Evolutionary conservation across 441 rosid species (phyloP), one percentile per base, ranked within the genome.

Genomic region (Geranium incanum): DNA sequence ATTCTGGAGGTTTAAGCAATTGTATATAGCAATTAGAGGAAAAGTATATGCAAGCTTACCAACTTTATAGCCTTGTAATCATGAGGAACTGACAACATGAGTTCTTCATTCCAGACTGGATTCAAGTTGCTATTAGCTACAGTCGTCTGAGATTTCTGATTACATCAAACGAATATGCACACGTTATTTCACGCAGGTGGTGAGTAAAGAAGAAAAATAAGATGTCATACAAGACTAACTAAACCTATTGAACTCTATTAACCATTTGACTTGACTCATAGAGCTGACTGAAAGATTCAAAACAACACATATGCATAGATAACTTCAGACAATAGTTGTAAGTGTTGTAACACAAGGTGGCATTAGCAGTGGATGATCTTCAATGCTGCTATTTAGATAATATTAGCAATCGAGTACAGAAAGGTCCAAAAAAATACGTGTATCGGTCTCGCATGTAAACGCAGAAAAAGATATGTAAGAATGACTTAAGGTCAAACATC

Each of bases 21-120:
- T 13, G 59, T n/a, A 50, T 13, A 50, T 39, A 7, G 6, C 13
- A 28, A 28, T n/a, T n/a, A 50, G 18, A 50, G 59, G 59, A 50
- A 50, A 23, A 39, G 50, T 67, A 8, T 18, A 70, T 62, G 13
- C 39, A 68, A 9, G 50, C 82, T 78, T 83, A 92, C 99, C 93
- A 95, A 71, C 80, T 95, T 95, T 62, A 92, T 81, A 62, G 90
- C 81, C 62, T 97, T 92, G 62, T 72, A 92, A 50, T 86, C 72
- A 55, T 84, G 85, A 60, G 97, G 99, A 79, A 94, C 97, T 0
- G 96, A 89, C 69, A 94, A 82, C 90, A 89, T 85, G 77, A 87
- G 97, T 75, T 88, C 91, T 83, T 94, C 89, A 16, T 94, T 84
- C 97, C 97, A 94, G 13, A 88, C 81, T 18, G 97, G 99, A 79